A percentile compares a stretch with the other conserved stretches of the same genome.
These are phyloP conservation scores for Colletotrichum brevisporum DNA, from an alignment of 2,329 filamentous ascomycete species.

Conservation along the genomic window DNA sequence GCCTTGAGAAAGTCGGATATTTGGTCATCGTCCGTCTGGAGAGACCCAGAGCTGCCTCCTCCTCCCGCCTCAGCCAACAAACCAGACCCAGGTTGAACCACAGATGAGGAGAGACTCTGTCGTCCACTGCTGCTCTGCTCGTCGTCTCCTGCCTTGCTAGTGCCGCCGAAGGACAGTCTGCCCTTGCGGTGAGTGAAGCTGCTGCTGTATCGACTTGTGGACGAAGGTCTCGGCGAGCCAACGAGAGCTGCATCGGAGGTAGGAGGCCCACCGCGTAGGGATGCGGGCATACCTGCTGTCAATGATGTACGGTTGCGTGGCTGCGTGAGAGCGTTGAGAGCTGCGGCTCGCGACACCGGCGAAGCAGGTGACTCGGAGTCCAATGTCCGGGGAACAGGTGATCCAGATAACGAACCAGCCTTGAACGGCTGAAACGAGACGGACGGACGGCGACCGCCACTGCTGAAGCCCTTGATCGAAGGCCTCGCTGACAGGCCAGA, in stretches of 20 bases:
- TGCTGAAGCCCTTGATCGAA: constrained; percentile 63
- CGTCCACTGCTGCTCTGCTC: constrained; percentile 86
- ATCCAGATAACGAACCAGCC: constrained; percentile 92
- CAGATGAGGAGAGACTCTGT: constrained; percentile 79
- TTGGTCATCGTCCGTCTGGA: constrained; percentile 87
- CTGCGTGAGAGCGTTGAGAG: constrained; percentile 66
- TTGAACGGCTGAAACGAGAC: constrained; percentile 97
- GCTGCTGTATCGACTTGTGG: constrained; percentile 90
- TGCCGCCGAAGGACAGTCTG: constrained; percentile 81
- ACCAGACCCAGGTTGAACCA: constrained; percentile 82
- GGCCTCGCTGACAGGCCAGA: constrained; percentile 51
- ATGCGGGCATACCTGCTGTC: constrained; percentile 82
- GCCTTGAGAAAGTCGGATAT: constrained; percentile 94
- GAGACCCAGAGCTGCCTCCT: constrained; percentile 76
- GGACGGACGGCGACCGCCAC: constrained; percentile 78
- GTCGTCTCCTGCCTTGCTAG: constrained; percentile 76
- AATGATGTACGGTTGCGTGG: constrained; percentile 79
- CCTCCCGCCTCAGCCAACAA: constrained; percentile 79
- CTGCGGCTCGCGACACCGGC: constrained; percentile 63
- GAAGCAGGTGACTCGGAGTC: constrained; percentile 69
- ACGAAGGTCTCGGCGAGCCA: constrained; percentile 83
- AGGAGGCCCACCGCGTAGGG: constrained; percentile 76
- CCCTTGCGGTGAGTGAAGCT: constrained; percentile 91
- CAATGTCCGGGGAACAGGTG: constrained; percentile 71
- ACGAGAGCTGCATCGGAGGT: constrained; percentile 76